These are phyloP conservation scores for Camelina laxa DNA, from an alignment of 345 rosid species.

Conservation along the genomic window DNA sequence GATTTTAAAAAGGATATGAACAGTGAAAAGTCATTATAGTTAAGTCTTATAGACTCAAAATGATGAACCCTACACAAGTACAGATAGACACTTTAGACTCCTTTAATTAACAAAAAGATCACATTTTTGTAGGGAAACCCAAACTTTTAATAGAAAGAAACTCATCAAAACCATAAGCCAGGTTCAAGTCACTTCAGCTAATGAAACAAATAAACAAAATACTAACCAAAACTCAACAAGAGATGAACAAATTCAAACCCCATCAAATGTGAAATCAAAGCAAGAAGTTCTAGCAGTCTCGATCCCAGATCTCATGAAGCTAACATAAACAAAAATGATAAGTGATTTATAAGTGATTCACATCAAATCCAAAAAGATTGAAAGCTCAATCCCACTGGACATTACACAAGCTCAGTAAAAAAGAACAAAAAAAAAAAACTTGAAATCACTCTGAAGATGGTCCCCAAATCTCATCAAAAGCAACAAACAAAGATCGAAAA, in stretches of 20 bases:
- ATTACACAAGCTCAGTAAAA: constrained; percentile 24
- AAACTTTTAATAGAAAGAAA: not conserved
- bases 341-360: constrained; percentile 13
- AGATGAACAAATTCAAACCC: not conserved
- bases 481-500: constrained; percentile 4
- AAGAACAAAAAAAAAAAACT: not conserved
- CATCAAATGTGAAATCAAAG: not conserved
- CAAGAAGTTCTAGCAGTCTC: not conserved
- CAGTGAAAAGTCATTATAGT: constrained; percentile 23
- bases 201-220: not conserved
- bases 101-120: constrained; percentile 22
- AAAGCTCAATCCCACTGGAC: constrained; percentile 17
- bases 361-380: constrained; percentile 6
- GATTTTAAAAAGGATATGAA: constrained; percentile 1
- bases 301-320: constrained; percentile 38
- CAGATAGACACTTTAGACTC: constrained; percentile 13
- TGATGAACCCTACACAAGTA: constrained; percentile 44
- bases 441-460: not conserved
- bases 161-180: not conserved
- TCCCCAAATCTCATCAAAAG: constrained; percentile 6
- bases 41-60: constrained; percentile 21
- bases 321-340: not conserved
- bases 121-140: not conserved
- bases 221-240: not conserved
- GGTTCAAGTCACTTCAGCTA: not conserved